Evolutionary conservation across 129 eudicot genomes (phyloP).

Genomic region (Calendula officinalis): DNA sequence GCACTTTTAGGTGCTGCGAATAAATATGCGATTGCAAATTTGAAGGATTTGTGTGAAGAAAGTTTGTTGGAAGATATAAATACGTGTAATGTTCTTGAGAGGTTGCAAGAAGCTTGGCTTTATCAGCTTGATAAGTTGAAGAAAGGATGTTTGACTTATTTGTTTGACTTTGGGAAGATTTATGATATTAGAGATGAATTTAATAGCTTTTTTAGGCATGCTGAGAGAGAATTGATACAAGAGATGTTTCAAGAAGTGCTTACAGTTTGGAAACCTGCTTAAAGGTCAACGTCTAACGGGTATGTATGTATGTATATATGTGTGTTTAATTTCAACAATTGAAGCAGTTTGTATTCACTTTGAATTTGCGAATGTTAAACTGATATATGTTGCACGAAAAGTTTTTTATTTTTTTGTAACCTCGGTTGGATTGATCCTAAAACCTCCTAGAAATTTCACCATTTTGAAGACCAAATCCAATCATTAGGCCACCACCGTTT

Average conservation of each 20-base stretch:
- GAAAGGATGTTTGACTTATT: slow-evolving; percentile 74
- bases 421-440: no score
- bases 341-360: slow-evolving; percentile 14
- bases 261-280: slow-evolving; percentile 63
- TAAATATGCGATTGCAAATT: slow-evolving; percentile 59
- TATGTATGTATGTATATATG: slow-evolving; percentile 1
- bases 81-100: slow-evolving; percentile 80
- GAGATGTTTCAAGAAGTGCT: slow-evolving; percentile 93
- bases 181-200: slow-evolving; percentile 82
- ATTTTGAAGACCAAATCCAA: no score
- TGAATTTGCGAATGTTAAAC: background rate
- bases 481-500: no score
- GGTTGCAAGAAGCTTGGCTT: slow-evolving; percentile 96
- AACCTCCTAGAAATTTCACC: no score
- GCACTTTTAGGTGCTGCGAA: slow-evolving; percentile 76
- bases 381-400: background rate
- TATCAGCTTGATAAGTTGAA: slow-evolving; percentile 77
- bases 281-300: slow-evolving; percentile 27
- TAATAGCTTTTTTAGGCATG: slow-evolving; percentile 55
- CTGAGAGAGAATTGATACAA: slow-evolving; percentile 61
- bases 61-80: slow-evolving; percentile 83
- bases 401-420: background rate
- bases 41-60: slow-evolving; percentile 84
- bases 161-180: slow-evolving; percentile 90
- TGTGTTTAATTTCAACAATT: background rate